Evolutionary conservation across 108 stramenopile genomes (phyloP), one percentile per base, ranked within the genome.

Genomic region (Conticribra guillardii): DNA sequence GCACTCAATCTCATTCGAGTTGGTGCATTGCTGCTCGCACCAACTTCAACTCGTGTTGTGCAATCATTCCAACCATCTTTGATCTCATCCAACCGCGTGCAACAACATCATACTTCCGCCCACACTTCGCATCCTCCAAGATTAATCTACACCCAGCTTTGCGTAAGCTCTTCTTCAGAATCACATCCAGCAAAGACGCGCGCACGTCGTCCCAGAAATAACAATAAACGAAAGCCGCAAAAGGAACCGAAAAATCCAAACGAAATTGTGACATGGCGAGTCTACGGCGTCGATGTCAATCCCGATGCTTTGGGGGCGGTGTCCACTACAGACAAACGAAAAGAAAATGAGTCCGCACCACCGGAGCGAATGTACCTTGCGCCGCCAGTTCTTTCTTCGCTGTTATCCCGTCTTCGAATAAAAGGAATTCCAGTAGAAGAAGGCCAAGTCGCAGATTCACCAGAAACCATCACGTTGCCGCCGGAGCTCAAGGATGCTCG

Each of bases 261-360:
- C 28, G 64, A 56, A 16, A 29, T 73, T 0, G 62, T 85, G 55
- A 82, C 84, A 5, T 92, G 91, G 88, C 62, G 91, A 64, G 53
- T 88, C 9, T 92, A 84, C 67, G 91, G 89, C 1, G 48, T 92
- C 8, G 82, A 82, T 33, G 86, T 92, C 9, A 69, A 84, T 53
- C 91, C 91, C 9, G 91, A 92, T 64, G 70, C 74, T 9, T 64
- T 92, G 46, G 73, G 73, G 4, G 9, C 48, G 17, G 57, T 28
- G 31, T 41, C 47, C 2, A 47, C 28, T 21, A 34, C 64, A 17
- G 21, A 33, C 24, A 26, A 49, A 16, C 45, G 47, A 47, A 28
- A 54, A 45, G 52, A 58, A 21, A 51, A 33, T 34, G 7, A 14
- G 26, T 3, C 41, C 7, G 44, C 31, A 50, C 18, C 74, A 0